A percentile compares a stretch with the other conserved stretches of the same genome.
Conservation (phyloP, 805 yeast species). For the Diddensiella caesifluorescens region DNA sequence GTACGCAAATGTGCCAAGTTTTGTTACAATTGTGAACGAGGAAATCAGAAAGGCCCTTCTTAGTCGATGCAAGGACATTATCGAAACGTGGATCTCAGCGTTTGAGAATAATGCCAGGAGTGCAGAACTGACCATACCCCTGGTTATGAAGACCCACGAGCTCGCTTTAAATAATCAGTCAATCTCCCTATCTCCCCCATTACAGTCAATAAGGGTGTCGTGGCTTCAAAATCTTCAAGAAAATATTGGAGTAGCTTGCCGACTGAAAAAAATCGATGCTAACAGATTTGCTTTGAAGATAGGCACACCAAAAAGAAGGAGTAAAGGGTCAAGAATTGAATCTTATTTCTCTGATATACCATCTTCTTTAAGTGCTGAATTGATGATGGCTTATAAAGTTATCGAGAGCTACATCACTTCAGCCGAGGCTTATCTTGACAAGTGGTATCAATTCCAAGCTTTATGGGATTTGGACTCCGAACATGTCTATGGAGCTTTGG, state of each 20-base stretch:
- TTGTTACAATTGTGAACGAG: slow-evolving; percentile 35
- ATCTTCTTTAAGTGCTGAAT: slow-evolving; percentile 12
- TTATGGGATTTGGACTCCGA: slow-evolving; percentile 53
- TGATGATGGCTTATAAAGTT: slow-evolving; percentile 23
- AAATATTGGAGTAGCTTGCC: slow-evolving; percentile 16
- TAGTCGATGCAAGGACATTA: slow-evolving; percentile 25
- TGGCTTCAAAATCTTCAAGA: slow-evolving; percentile 21
- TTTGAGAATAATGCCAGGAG: slow-evolving; percentile 11
- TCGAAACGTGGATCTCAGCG: slow-evolving; percentile 24
- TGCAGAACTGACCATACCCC: slow-evolving; percentile 1
- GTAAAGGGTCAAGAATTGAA: not conserved
- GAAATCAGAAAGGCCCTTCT: slow-evolving; percentile 30
- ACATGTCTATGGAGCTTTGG: slow-evolving; percentile 35
- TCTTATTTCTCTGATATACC: slow-evolving; percentile 14
- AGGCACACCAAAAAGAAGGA: slow-evolving; percentile 1
- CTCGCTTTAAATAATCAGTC: slow-evolving; percentile 27
- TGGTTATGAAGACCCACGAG: slow-evolving; percentile 22
- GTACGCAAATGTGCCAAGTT: slow-evolving; percentile 32
- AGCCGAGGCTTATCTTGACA: slow-evolving; percentile 37
- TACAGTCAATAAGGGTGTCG: slow-evolving; percentile 20
- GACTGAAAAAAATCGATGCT: slow-evolving; percentile 17
- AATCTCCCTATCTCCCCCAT: slow-evolving; percentile 28
- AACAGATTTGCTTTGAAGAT: slow-evolving; percentile 13
- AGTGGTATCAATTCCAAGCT: slow-evolving; percentile 53
- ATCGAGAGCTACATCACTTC: slow-evolving; percentile 33